Percentiles rank a stretch among this genome's conserved stretches.
Evolutionary conservation across 768 basidiomycete genomes (phyloP).

Genomic region (Rubroboletus satanas): DNA sequence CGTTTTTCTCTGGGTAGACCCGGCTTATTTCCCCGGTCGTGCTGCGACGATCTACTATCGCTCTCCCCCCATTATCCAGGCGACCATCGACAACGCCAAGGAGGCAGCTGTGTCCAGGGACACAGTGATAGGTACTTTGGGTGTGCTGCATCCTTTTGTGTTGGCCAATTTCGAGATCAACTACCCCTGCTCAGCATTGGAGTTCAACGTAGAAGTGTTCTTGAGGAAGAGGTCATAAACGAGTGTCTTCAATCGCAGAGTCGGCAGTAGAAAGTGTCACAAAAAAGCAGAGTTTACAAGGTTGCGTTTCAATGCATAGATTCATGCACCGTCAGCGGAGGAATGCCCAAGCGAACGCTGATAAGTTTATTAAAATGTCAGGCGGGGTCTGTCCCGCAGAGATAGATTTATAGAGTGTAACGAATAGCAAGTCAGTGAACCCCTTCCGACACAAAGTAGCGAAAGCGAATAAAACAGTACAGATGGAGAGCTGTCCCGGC

Average conservation of each 20-base stretch:
- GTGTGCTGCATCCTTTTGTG: constrained; percentile 90
- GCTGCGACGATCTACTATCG: constrained; percentile 92
- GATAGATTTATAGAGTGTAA: constrained; percentile 10
- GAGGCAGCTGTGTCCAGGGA: constrained; percentile 49
- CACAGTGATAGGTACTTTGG: constrained; percentile 79
- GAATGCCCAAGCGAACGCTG: background rate
- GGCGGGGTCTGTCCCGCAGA: background rate
- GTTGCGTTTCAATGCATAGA: constrained; percentile 5
- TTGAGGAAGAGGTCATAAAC: constrained; percentile 48
- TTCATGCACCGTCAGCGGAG: background rate
- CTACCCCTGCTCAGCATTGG: constrained; percentile 91
- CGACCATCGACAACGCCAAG: constrained; percentile 42
- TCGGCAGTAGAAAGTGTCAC: background rate
- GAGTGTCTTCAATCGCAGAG: background rate
- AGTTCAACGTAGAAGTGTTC: constrained; percentile 95
- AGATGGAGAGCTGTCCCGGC: background rate
- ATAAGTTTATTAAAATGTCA: background rate
- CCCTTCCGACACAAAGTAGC: background rate
- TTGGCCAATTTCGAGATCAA: constrained; percentile 90
- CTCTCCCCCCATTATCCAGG: constrained; percentile 33
- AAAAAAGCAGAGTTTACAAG: background rate
- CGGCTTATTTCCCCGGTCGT: constrained; percentile 92
- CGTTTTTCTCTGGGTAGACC: constrained; percentile 48
- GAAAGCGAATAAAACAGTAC: constrained; percentile 24
- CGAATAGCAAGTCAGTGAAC: constrained; percentile 5